These are phyloP conservation scores for Solanum paucissectum DNA, from an alignment of 257 asterid species.

Conservation along the genomic window DNA sequence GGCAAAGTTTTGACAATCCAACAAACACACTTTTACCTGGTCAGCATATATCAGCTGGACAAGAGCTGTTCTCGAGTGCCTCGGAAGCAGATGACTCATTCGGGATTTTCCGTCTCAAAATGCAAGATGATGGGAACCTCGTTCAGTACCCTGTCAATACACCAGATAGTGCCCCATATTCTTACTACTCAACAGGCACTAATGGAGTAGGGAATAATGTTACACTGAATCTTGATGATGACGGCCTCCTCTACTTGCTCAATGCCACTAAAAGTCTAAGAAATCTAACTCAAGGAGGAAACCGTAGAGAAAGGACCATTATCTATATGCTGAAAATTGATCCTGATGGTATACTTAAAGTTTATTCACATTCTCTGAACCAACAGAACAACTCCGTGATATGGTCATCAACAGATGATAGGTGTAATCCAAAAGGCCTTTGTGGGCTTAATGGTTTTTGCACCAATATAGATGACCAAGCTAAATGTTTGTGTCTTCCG, in stretches of 20 bases:
- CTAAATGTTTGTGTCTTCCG: conserved; percentile 31
- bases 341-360: conserved; percentile 29
- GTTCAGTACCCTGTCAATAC: conserved; percentile 27
- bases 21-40: conserved; percentile 35
- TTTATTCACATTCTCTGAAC: conserved; percentile 21
- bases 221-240: conserved; percentile 20
- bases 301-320: neutral
- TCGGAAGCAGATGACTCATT: conserved; percentile 11
- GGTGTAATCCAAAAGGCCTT: conserved; percentile 31
- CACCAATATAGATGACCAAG: neutral
- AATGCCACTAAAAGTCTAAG: neutral
- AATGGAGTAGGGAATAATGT: neutral
- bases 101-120: conserved; percentile 25
- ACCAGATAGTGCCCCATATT: neutral
- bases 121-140: conserved; percentile 46
- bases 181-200: conserved; percentile 22
- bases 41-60: conserved; percentile 10
- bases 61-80: conserved; percentile 26
- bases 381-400: conserved; percentile 5
- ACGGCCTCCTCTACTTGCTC: conserved; percentile 36
- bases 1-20: conserved; percentile 54
- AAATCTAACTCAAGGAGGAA: conserved; percentile 7
- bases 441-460: conserved; percentile 48
- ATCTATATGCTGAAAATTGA: conserved; percentile 28
- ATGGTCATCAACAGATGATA: conserved; percentile 8